Evolutionary conservation across 768 basidiomycete species (phyloP).

Genomic region (Dictyophora rubrovolvata): DNA sequence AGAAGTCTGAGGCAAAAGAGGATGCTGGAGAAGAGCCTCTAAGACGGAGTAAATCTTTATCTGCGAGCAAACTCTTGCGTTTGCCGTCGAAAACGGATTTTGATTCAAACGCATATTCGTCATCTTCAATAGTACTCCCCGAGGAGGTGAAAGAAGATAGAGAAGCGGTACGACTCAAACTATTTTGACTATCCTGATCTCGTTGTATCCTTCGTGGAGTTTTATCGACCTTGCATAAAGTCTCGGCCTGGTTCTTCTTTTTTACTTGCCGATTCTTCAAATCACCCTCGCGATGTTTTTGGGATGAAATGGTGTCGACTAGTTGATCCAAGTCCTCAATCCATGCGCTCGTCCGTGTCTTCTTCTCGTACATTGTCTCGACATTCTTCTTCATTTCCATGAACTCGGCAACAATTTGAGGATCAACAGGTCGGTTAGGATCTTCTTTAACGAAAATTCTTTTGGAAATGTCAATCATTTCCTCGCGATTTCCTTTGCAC

Average conservation of each 20-base stretch:
- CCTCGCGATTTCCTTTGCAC: constrained; percentile 17
- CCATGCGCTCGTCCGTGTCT: constrained; percentile 8
- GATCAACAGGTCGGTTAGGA: constrained; percentile 3
- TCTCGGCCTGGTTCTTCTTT: not conserved
- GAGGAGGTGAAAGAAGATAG: not conserved
- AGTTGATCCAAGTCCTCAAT: constrained; percentile 5
- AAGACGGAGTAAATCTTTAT: not conserved
- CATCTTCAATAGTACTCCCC: not conserved
- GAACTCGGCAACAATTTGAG: constrained; percentile 17
- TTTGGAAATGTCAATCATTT: constrained; percentile 20
- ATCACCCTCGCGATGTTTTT: constrained; percentile 1
- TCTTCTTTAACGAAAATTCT: constrained; percentile 18
- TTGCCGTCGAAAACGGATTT: not conserved
- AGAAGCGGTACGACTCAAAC: not conserved
- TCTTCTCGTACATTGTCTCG: constrained; percentile 21
- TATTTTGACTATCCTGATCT: not conserved
- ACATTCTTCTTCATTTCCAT: constrained; percentile 20
- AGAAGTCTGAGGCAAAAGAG: not conserved
- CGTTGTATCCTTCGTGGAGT: not conserved
- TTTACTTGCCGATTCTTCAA: not conserved
- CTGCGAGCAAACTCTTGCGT: not conserved
- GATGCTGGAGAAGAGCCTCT: not conserved
- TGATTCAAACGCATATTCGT: not conserved
- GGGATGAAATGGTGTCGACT: not conserved
- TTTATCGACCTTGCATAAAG: not conserved